phyloP scores from a whole-genome alignment of 2,329 filamentous ascomycete species.

The Fusarium sororula region DNA sequence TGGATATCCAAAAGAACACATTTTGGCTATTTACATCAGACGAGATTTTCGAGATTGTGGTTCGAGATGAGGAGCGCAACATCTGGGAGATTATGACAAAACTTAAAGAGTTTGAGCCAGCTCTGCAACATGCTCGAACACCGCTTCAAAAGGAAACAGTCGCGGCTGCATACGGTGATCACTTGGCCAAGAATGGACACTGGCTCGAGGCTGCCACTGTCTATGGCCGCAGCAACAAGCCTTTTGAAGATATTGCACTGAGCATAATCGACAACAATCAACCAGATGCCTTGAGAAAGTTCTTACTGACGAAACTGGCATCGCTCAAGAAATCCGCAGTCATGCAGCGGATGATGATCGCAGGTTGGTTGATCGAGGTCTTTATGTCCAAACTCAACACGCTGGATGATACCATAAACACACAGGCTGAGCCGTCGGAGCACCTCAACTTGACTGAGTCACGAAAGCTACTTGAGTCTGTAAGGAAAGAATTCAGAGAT shows the following conservation, averaged over 20 bases:
- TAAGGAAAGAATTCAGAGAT: constrained; percentile 84
- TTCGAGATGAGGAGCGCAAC: constrained; percentile 88
- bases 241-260: constrained; percentile 94
- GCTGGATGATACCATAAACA: constrained; percentile 92
- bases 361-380: constrained; percentile 92
- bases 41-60: constrained; percentile 93
- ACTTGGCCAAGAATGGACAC: constrained; percentile 81
- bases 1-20: constrained; percentile 93
- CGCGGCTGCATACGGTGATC: constrained; percentile 90
- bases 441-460: constrained; percentile 76
- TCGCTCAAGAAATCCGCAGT: constrained; percentile 82
- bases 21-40: constrained; percentile 94
- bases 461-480: constrained; percentile 73
- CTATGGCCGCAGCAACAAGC: constrained; percentile 95
- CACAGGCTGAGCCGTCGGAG: constrained; percentile 82
- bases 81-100: constrained; percentile 95
- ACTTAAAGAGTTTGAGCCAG: constrained; percentile 86
- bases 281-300: constrained; percentile 89
- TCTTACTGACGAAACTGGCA: constrained; percentile 84
- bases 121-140: constrained; percentile 84
- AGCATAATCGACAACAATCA: constrained; percentile 90
- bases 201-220: constrained; percentile 88
- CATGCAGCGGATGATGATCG: constrained; percentile 96
- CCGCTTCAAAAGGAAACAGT: constrained; percentile 87
- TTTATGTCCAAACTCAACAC: constrained; percentile 98